phyloP scores from a whole-genome alignment of 768 basidiomycete genomes.

The Trametes cinnabarina region DNA sequence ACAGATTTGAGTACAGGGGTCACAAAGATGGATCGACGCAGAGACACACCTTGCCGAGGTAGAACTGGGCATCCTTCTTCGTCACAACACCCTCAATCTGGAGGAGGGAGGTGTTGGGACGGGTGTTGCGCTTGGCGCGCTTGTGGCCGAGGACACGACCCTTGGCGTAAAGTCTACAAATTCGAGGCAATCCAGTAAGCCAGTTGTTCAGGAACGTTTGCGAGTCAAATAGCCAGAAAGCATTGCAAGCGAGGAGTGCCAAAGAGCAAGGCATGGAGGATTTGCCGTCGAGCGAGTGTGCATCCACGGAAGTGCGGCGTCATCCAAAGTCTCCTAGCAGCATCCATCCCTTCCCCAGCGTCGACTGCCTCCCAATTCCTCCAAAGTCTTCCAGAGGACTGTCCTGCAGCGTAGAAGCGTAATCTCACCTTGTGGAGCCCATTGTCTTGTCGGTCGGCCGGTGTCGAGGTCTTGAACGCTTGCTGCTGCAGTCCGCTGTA shows the following conservation, averaged over 20 bases:
- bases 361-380: conserved; percentile 15
- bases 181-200: conserved; percentile 7
- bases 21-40: too few species aligned
- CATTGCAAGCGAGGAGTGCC: not conserved
- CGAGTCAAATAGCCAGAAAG: not conserved
- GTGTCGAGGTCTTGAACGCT: conserved; percentile 31
- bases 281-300: not conserved
- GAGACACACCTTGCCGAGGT: conserved; percentile 89
- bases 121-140: conserved; percentile 94
- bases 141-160: conserved; percentile 98
- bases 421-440: conserved; percentile 78
- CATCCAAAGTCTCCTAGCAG: conserved; percentile 32
- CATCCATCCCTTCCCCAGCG: conserved; percentile 46
- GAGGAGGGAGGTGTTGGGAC: conserved; percentile 93
- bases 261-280: not conserved
- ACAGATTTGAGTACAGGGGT: too few species aligned
- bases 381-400: conserved; percentile 20
- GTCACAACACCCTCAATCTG: conserved; percentile 95
- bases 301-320: conserved; percentile 3
- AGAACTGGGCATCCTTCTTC: conserved; percentile 95
- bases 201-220: not conserved
- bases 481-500: conserved; percentile 18
- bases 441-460: conserved; percentile 50
- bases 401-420: conserved; percentile 6
- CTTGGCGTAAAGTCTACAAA: conserved; percentile 84